Conservation (phyloP, 2,329 filamentous ascomycete genomes). For the Ophiobolus disseminans region DNA sequence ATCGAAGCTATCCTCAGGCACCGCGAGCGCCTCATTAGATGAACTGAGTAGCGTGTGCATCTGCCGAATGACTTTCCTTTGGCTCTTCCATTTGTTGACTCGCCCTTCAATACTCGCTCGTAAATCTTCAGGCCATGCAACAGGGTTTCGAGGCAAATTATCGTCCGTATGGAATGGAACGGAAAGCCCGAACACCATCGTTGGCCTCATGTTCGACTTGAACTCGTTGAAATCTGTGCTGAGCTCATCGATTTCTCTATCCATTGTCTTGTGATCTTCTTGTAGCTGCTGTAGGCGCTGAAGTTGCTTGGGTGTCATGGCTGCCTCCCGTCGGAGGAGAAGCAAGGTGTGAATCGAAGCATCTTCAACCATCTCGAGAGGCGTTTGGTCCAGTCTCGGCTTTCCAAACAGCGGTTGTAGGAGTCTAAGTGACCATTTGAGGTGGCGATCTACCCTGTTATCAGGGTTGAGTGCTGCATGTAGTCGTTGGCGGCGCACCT, state of each 20-base stretch:
- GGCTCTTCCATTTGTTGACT: conserved; percentile 32
- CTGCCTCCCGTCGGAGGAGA: conserved; percentile 33
- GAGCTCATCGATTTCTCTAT: conserved; percentile 12
- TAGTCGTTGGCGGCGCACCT: conserved; percentile 33
- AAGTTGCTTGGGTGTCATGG: conserved; percentile 20
- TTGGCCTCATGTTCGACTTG: conserved; percentile 21
- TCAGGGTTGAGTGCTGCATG: conserved; percentile 19
- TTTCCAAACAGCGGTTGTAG: conserved; percentile 34
- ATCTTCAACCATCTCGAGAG: conserved; percentile 25
- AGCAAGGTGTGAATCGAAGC: conserved; percentile 25
- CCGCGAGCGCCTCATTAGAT: conserved; percentile 26
- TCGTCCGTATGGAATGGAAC: not conserved
- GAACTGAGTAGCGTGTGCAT: conserved; percentile 22
- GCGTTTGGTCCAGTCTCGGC: conserved; percentile 9
- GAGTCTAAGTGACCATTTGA: conserved; percentile 31
- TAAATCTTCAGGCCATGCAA: conserved; percentile 33
- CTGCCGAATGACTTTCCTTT: conserved; percentile 24
- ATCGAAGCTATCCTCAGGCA: conserved; percentile 40
- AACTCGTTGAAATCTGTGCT: conserved; percentile 17
- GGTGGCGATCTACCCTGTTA: conserved; percentile 17
- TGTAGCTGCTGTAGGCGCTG: conserved; percentile 25
- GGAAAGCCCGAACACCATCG: conserved; percentile 4
- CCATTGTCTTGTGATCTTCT: conserved; percentile 27
- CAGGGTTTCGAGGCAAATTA: conserved; percentile 22
- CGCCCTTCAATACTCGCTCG: conserved; percentile 16